Base-by-base conservation (phyloP, 371 early-diverging fungal genomes). In the Rhizomucor miehei region DNA sequence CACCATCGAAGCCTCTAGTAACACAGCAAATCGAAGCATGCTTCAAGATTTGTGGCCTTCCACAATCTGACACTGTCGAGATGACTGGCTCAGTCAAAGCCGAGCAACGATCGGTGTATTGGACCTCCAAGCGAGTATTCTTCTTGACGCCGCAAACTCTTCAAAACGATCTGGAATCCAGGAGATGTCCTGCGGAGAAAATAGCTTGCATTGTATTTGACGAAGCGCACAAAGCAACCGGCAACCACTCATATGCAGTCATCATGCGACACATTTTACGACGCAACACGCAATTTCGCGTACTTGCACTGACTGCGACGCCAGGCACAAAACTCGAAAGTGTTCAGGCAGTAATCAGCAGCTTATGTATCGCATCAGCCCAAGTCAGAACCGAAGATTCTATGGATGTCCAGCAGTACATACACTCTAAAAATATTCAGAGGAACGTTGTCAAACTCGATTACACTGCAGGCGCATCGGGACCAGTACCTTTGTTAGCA, bases 311-410 rank as follows among this genome's bases (percentile, higher is more conserved):
- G 50, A 88, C 93, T 0, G 98, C 97, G 0, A 97, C 97, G 0
- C 96, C 97, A 0, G 97, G 90, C 12, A 73, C 79, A 0, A 84
- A 84, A 5, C 59, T 84, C n/a, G 67, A 84, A 11, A 76, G 84
- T 0, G 98, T 96, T 1, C 93, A 94, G 59, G 66, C 68, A 0
- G 87, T 97, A 5, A 65, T 97, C 6, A 61, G 71, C 13, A 90
- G 91, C 47, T 71, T 95, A 23, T 77, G 81, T 40, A 92, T 96
- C 35, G 67, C 87, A 14, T 73, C 81, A 40, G 87, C 94, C 11
- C 91, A 93, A 65, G 71, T 95, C 34, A 73, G 98, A 21, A 92
- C 95, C 0, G 98, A 97, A 63, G 94, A 94, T 23, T 89, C 91
- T 0, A 69, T 88, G 54, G 96, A 96, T 63, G 80, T 97, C 6